Conservation (phyloP, 805 yeast species). For the Nakazawaea ambrosiae region DNA sequence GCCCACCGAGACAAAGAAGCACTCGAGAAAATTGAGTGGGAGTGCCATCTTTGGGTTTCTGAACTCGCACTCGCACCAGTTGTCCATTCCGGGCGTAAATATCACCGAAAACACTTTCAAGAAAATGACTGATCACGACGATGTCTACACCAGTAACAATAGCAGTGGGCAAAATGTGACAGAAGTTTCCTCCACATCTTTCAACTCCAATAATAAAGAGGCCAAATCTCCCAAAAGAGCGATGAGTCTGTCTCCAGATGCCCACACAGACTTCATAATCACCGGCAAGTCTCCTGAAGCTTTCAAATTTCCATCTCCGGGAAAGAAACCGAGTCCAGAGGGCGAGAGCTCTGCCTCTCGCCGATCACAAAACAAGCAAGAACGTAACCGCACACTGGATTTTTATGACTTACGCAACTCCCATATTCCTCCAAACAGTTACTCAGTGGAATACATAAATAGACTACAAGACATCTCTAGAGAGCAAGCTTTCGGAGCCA, state of each 20-base stretch:
- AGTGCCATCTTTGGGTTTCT: slow-evolving; percentile 74
- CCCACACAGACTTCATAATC: slow-evolving; percentile 36
- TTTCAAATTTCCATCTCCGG: slow-evolving; percentile 56
- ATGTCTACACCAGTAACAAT: background rate
- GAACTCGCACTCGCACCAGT: slow-evolving; percentile 49
- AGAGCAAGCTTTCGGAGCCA: slow-evolving; percentile 20
- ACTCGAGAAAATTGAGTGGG: slow-evolving; percentile 63
- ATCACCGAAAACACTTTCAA: slow-evolving; percentile 20
- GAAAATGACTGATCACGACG: slow-evolving; percentile 4
- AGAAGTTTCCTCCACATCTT: too few species aligned
- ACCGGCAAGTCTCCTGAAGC: slow-evolving; percentile 39
- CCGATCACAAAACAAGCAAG: too few species aligned
- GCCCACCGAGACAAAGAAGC: slow-evolving; percentile 23
- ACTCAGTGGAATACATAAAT: too few species aligned
- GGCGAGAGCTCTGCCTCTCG: too few species aligned
- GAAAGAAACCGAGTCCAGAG: too few species aligned
- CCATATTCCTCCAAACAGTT: too few species aligned
- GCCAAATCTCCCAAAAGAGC: slow-evolving; percentile 1
- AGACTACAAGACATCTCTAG: slow-evolving; percentile 15
- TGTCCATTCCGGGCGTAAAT: slow-evolving; percentile 47
- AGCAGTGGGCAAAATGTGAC: background rate
- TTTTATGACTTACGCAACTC: too few species aligned
- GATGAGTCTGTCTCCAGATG: background rate
- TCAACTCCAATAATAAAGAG: too few species aligned
- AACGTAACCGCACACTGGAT: too few species aligned